phyloP scores from a whole-genome alignment of 768 basidiomycete genomes.

The Mycena capillaripes region DNA sequence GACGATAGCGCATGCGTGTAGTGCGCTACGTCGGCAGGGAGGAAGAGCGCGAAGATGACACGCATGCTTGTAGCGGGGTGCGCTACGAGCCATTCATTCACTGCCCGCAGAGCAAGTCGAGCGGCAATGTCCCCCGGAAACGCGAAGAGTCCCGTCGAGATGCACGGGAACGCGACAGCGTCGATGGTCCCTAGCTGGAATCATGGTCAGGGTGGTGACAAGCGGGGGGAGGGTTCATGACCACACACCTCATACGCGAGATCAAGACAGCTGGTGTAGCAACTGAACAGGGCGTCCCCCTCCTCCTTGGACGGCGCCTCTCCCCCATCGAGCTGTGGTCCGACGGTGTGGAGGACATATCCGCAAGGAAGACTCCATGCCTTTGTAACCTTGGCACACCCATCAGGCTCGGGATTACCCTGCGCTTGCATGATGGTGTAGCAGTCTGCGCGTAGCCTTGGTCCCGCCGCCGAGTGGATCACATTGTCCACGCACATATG shows the following conservation, averaged over 20 bases:
- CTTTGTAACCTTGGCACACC: slow-evolving; percentile 13
- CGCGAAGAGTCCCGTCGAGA: slow-evolving; percentile 17
- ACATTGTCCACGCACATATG: slow-evolving; percentile 14
- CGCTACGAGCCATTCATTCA: slow-evolving; percentile 3
- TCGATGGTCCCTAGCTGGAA: slow-evolving; percentile 12
- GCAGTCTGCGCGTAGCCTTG: slow-evolving; percentile 11
- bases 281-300: neutral
- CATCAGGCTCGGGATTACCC: slow-evolving; percentile 14
- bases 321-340: slow-evolving; percentile 1
- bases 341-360: slow-evolving; percentile 20
- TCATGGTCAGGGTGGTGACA: too few relatives aligned
- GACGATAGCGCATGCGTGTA: neutral
- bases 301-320: neutral
- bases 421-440: slow-evolving; percentile 22
- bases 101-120: slow-evolving; percentile 4
- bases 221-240: too few relatives aligned
- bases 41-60: slow-evolving; percentile 16
- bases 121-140: slow-evolving; percentile 16
- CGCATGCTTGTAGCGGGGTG: slow-evolving; percentile 5
- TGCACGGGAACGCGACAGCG: slow-evolving; percentile 20
- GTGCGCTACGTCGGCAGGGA: neutral
- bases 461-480: slow-evolving; percentile 14
- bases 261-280: slow-evolving; percentile 22
- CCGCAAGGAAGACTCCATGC: slow-evolving; percentile 18
- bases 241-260: slow-evolving; percentile 9